Evolutionary conservation across 2,329 filamentous ascomycete genomes (phyloP), one percentile per base, ranked within the genome.

Genomic region (Cercospora sesami): DNA sequence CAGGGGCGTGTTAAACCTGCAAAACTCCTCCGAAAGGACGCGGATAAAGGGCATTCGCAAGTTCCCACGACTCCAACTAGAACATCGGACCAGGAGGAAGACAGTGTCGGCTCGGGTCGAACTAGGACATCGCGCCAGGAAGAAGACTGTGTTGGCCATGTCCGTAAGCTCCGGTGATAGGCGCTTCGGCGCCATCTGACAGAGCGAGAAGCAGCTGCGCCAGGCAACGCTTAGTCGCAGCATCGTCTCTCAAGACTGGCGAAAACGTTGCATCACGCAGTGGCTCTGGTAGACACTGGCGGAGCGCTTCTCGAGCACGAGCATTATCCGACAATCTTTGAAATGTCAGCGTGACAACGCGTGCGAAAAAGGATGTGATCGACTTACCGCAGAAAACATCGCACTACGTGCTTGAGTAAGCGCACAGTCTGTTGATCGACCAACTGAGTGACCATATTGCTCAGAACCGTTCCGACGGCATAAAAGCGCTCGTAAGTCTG

Each of bases 401-500:
- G 87, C 36, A 99, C 95, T 66, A 99, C 95, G 78, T 99, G 95
- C 86, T 99, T 99, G 26, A 99, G 87, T 58, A 99, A 85, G 63
- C 95, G 87, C 31, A 96, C 95, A 1, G 95, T 99, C 82, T 99
- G 95, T 78, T 97, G 94, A 81, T 99, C 95, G 45, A 98, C 95
- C 42, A 99, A 87, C 82, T 98, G 94, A 63, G 91, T 93, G 66
- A 99, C 95, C 95, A 99, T 99, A 79, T 98, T 99, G 83, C 93
- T 97, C 45, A 99, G 84, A 5, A 99, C 95, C 1, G 95, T 99
- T 5, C 95, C 95, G 5, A 99, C 95, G 7, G 95, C 95, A 75
- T 98, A 99, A 81, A 99, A 99, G 21, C 95, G 88, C 84, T 99
- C 95, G 76, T 99, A 99, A 0, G 95, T 99, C 72, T 96, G 94